Evolutionary conservation across 768 basidiomycete species (phyloP).

Genomic region (Cyathus striatus): DNA sequence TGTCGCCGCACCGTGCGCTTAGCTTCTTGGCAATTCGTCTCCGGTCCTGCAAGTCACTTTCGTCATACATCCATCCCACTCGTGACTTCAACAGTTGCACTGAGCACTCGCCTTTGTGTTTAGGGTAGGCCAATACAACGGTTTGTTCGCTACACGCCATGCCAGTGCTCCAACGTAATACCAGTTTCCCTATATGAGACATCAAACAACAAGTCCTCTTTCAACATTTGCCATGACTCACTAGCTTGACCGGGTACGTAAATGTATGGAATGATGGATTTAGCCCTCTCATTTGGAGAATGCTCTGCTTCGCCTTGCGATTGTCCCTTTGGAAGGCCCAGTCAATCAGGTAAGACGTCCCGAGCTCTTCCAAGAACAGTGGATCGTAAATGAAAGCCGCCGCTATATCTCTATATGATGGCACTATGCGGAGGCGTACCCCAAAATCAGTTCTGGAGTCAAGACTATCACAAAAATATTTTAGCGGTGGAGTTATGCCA

Average conservation of each 20-base stretch:
- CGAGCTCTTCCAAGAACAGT: conserved; percentile 39
- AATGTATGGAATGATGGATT: conserved; percentile 43
- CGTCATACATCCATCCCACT: conserved; percentile 1
- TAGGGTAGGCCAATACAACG: conserved; percentile 34
- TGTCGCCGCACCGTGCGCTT: conserved; percentile 25
- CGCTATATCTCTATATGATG: no score
- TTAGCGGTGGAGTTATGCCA: no score
- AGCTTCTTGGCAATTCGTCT: conserved; percentile 28
- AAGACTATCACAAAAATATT: conserved; percentile 23
- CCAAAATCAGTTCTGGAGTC: conserved; percentile 30
- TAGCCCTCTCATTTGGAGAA: conserved; percentile 15
- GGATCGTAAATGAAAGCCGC: conserved; percentile 57
- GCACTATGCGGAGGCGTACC: conserved; percentile 34
- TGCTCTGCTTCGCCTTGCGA: conserved; percentile 23
- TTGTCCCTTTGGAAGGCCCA: conserved; percentile 40
- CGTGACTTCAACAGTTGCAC: neutral
- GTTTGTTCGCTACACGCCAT: conserved; percentile 29
- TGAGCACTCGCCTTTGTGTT: conserved; percentile 31
- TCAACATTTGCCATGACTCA: conserved; percentile 12
- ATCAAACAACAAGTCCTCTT: neutral
- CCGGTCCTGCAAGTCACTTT: conserved; percentile 19
- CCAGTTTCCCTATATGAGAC: conserved; percentile 32
- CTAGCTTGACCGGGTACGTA: conserved; percentile 40
- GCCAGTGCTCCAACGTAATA: conserved; percentile 45
- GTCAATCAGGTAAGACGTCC: conserved; percentile 41